Base-by-base conservation (phyloP, 208 protist species). In the Herpetomonas muscarum region DNA sequence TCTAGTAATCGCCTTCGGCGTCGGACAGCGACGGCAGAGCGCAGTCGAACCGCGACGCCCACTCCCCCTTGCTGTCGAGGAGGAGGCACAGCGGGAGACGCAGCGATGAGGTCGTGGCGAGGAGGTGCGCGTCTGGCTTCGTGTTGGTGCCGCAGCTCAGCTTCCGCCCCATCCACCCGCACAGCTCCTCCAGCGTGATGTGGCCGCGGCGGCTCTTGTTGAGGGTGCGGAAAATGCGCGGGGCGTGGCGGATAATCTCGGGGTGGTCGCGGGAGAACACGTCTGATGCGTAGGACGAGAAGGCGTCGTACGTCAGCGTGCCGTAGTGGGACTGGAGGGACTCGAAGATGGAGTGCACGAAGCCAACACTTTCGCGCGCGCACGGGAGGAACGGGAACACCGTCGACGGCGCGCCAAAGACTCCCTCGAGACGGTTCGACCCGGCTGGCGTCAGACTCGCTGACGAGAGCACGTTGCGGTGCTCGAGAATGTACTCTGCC, bases 101-200 rank as follows among this genome's bases (percentile, higher is more conserved):
- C 37, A 94, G 71, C 3, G 82, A 89, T 79, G 85, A 90, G 51
- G 73, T 62, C 13, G 77, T 84, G 2, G 81, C 75, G 13, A 90
- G 26, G 17, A 94, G 55, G 36, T 90, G 87, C 37, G 72, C 72
- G 46, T 94, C 78, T 0, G 87, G 87, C 15, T 73, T 65, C 17
- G 73, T 24, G 29, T 81, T 80, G 53, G 67, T 71, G 28, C 84
- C 81, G 44, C 76, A 85, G 51, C 81, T 90, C 7, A 94, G 70
- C 64, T 90, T 90, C 10, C 82, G 78, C 13, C 83, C 87, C 61
- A 94, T 68, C 84, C 85, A 94, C 6, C 74, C 61, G 52, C 87
- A 94, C 17, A 94, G 59, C 64, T 94, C 87, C 60, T 94, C 87
- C 57, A 84, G 92, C 17, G 69, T 85, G 56, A 94, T 87, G 54